phyloP scores from a whole-genome alignment of 2,329 filamentous ascomycete species.

The Fusarium transvaalense region DNA sequence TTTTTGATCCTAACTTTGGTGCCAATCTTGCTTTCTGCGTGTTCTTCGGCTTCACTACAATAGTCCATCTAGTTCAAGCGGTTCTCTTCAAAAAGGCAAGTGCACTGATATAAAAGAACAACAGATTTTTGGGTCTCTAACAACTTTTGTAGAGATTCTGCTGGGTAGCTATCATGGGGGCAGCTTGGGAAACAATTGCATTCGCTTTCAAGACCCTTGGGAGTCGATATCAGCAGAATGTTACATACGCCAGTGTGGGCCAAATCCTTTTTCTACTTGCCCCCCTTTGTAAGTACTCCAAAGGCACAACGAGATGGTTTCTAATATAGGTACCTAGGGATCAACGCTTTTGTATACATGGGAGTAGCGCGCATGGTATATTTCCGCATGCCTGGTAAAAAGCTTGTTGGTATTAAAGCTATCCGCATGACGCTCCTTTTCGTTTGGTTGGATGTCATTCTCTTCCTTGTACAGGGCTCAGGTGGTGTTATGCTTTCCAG shows the following conservation, averaged over 20 bases:
- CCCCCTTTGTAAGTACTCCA: slow-evolving; percentile 53
- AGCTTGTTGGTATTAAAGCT: slow-evolving; percentile 53
- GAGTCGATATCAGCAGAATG: slow-evolving; percentile 55
- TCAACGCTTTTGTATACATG: slow-evolving; percentile 62
- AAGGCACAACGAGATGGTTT: not conserved
- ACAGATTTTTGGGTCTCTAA: not conserved
- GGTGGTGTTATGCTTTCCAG: slow-evolving; percentile 56
- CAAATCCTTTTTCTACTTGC: slow-evolving; percentile 57
- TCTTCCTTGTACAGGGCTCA: slow-evolving; percentile 60
- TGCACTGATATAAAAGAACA: not conserved
- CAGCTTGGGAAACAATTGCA: slow-evolving; percentile 55
- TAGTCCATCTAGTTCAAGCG: slow-evolving; percentile 48
- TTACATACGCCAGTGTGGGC: slow-evolving; percentile 49
- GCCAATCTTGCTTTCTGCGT: slow-evolving; percentile 52
- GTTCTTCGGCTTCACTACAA: slow-evolving; percentile 49
- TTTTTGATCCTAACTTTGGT: slow-evolving; percentile 51
- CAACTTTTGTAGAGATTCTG: slow-evolving; percentile 46
- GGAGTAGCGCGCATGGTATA: slow-evolving; percentile 57
- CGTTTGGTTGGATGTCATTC: slow-evolving; percentile 61
- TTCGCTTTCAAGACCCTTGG: slow-evolving; percentile 55
- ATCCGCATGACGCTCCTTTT: slow-evolving; percentile 59
- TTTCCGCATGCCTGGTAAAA: slow-evolving; percentile 55
- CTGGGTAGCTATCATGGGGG: slow-evolving; percentile 58
- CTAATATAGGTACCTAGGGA: slow-evolving; percentile 50
- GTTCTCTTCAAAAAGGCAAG: slow-evolving; percentile 51